These are phyloP conservation scores for Aspergillus ibericus DNA, from an alignment of 2,329 filamentous ascomycete genomes.

Conservation along the genomic window DNA sequence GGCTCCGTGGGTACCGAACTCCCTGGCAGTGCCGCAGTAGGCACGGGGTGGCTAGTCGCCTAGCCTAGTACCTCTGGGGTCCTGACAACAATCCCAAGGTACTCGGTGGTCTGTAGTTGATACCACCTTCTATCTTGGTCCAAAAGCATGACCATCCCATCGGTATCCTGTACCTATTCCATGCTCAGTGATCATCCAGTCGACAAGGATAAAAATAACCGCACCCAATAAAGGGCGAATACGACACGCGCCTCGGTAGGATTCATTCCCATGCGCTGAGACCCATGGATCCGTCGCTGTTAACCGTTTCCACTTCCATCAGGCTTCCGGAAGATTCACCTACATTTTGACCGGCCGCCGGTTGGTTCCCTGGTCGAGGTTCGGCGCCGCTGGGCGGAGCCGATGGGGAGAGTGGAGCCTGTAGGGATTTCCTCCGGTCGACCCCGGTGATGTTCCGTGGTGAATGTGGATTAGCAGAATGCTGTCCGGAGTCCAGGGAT, in stretches of 20 bases:
- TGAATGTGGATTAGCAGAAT: neutral
- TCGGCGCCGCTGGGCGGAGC: neutral
- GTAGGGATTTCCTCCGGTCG: neutral
- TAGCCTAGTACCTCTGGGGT: no score
- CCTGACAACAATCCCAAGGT: no score
- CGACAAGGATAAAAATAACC: neutral
- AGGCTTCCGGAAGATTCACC: slow-evolving; percentile 7
- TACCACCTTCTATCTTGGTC: no score
- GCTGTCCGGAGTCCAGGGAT: neutral
- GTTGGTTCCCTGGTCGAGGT: neutral
- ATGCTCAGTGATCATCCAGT: no score
- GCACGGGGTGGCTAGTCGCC: no score
- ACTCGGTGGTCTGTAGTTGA: no score
- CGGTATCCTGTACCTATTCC: no score
- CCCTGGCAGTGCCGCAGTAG: no score
- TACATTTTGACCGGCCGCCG: neutral
- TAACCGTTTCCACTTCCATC: slow-evolving; percentile 4
- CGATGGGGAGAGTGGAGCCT: neutral
- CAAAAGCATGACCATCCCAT: no score
- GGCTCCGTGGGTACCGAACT: no score
- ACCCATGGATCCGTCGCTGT: slow-evolving; percentile 1
- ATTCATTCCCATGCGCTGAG: slow-evolving; percentile 1
- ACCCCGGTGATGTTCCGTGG: slow-evolving; percentile 2
- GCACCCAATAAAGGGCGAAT: neutral
- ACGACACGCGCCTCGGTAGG: neutral